Percentiles rank a stretch among this genome's conserved stretches.
Conservation (phyloP, 1,284 basidiomycete genomes). For the Apiotrichum sp. region DNA sequence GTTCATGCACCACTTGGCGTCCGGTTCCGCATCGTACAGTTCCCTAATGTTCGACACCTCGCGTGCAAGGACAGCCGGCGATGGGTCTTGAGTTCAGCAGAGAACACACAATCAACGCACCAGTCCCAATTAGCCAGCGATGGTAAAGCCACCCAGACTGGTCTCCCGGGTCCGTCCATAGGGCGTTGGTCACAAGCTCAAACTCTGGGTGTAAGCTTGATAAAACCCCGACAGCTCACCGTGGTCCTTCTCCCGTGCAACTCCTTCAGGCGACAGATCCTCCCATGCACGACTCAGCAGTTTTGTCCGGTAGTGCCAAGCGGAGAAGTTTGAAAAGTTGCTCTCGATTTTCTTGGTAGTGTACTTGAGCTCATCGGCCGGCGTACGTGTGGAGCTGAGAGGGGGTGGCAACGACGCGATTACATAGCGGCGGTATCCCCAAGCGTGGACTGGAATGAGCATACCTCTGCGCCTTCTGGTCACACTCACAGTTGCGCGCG, state of each 20-base stretch:
- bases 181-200: conserved; percentile 82
- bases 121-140: conserved; percentile 80
- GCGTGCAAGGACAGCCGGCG: conserved; percentile 55
- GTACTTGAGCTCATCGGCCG: conserved; percentile 62
- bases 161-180: conserved; percentile 94
- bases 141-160: conserved; percentile 99
- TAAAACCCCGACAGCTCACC: conserved; percentile 50
- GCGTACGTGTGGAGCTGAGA: conserved; percentile 46
- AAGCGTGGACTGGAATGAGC: conserved; percentile 67
- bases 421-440: conserved; percentile 83
- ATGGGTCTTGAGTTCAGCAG: too few relatives aligned
- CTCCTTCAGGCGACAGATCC: conserved; percentile 52
- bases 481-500: conserved; percentile 73
- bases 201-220: conserved; percentile 58
- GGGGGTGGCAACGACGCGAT: conserved; percentile 58
- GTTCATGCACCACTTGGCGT: conserved; percentile 92
- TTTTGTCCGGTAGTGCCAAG: conserved; percentile 96
- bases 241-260: conserved; percentile 56
- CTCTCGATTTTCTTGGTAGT: conserved; percentile 85
- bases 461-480: background rate
- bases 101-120: conserved; percentile 45
- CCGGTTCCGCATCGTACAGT: conserved; percentile 81
- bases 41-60: conserved; percentile 79
- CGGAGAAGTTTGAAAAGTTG: conserved; percentile 96
- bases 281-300: conserved; percentile 66